Evolutionary conservation across 2,329 filamentous ascomycete genomes (phyloP), one percentile per base, ranked within the genome.

Genomic region (Diaporthe nobilis): DNA sequence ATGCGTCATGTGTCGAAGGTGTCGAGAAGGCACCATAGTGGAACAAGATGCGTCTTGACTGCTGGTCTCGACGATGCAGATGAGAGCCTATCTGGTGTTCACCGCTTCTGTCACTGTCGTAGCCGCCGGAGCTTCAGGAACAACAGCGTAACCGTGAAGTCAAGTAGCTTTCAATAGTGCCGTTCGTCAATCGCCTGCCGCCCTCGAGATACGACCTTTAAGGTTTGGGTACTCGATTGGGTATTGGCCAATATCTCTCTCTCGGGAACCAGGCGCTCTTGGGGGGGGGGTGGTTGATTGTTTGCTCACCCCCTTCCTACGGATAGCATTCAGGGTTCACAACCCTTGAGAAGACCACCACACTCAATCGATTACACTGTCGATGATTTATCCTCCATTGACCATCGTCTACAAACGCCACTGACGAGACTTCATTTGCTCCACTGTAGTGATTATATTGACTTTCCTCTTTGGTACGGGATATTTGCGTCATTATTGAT

Each of bases 401-500:
- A 55, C 6, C 47, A 55, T 70, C 65, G 20, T 42, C 34, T 53
- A 39, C 49, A 42, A 55, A 55, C 65, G 65, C 65, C 65, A 70
- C 65, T 55, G 65, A 55, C 49, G 65, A 53, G 47, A 70, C 22
- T 70, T 70, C 47, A 70, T 70, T 31, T 70, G 17, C 47, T 55
- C 49, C 65, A 55, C 47, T 55, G 49, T 70, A 70, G 15, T 70
- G 47, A 28, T 70, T 70, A 70, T 20, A 70, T 70, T 70, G 49
- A 1, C 7, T 28, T 55, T 70, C 47, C 49, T 70, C 42, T 68
- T 70, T 42, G 25, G 65, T 42, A 28, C 22, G 13, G n/a, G 42
- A 12, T 0, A 22, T 17, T 12, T 70, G 49, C 65, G 65, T 70
- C 65, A 53, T 51, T 28, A 55, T 20, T 34, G 49, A 39, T 42